Percentiles rank a stretch among this genome's conserved stretches.
Evolutionary conservation across 192 early-diverging fungal genomes (phyloP).

Genomic region (Phycomyces nitens): DNA sequence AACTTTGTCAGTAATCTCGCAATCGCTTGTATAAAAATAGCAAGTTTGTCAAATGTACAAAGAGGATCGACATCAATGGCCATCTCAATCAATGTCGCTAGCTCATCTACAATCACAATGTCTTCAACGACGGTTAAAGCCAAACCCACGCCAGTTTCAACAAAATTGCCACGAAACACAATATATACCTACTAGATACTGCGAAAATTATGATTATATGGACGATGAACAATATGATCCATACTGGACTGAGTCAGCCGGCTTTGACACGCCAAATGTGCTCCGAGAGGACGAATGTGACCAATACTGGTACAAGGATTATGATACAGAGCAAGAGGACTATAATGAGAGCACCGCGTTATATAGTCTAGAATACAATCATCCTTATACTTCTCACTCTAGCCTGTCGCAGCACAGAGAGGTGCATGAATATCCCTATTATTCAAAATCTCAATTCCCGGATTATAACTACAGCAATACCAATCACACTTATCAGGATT

Average conservation of each 20-base stretch:
- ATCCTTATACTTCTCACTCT: background rate
- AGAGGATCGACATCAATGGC: background rate
- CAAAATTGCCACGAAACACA: background rate
- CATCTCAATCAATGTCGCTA: background rate
- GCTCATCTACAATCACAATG: background rate
- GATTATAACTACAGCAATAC: background rate
- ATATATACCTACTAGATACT: background rate
- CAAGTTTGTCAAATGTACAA: background rate
- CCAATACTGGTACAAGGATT: background rate
- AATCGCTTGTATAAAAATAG: background rate
- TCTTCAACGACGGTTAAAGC: background rate
- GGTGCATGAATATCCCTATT: background rate
- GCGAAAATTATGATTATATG: background rate
- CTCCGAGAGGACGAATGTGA: background rate
- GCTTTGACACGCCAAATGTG: background rate
- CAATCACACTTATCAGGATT: background rate
- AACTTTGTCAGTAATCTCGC: background rate
- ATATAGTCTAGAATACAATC: background rate
- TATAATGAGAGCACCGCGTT: background rate
- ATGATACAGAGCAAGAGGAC: background rate
- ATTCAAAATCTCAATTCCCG: background rate
- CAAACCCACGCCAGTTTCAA: background rate
- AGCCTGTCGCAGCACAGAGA: background rate
- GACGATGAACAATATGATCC: background rate
- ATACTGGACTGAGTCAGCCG: background rate